Base-by-base conservation (phyloP, 345 rosid species). In the Boechera divaricarpa region DNA sequence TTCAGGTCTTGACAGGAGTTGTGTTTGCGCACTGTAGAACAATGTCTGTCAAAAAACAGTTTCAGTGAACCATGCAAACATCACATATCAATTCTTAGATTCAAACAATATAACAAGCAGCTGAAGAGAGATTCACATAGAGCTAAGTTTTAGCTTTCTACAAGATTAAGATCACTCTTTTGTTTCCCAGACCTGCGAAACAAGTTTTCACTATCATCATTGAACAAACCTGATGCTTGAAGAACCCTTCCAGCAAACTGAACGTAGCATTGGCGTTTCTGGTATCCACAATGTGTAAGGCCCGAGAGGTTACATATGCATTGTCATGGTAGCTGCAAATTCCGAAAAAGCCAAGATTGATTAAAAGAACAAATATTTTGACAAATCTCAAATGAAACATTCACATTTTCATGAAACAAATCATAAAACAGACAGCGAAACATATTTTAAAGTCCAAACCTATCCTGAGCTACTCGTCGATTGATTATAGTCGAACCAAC, bases 1-100 rank as follows among this genome's bases (percentile, higher is more conserved):
- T 12, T 77, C 69, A 52, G 58, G 83, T 82, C 80, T 85, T n/a
- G 98, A 75, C 67, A 79, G 41, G 76, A 84, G 87, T 51, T 41
- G 55, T 7, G 97, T 87, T 65, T 82, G 75, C 1, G 81, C 76
- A 67, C 87, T 87, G 76, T 90, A 90, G 71, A 90, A 94, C 72
- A 44, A 81, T 58, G 74, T 85, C 98, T 91, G 89, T 72, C 57
- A 55, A 70, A 49, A 65, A 33, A 59, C 6, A 55, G 49, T 36
- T 71, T 57, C 72, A 21, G 7, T 4, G 47, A 57, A 57, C 52
- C 45, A 70, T 3, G 72, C 60, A 12, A 16, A 18, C 44, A 33
- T 7, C 24, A 66, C 44, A 47, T 36, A 66, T 51, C 62, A 76
- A 49, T 16, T 9, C 31, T 48, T 15, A 31, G 12, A 48, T 47